These are phyloP conservation scores for Neonectria punicea DNA, from an alignment of 2,329 filamentous ascomycete genomes.

Conservation along the genomic window DNA sequence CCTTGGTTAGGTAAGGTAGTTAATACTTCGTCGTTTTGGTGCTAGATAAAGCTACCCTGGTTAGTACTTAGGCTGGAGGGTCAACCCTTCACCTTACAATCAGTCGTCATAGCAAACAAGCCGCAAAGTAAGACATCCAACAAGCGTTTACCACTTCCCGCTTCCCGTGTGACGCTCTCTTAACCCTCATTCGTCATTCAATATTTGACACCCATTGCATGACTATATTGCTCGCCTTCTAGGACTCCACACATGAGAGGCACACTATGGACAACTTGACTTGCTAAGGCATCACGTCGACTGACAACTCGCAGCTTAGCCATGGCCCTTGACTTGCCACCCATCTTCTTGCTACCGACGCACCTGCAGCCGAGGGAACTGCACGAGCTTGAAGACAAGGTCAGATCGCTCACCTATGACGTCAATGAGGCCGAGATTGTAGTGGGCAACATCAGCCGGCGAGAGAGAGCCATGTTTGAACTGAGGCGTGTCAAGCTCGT, in stretches of 20 bases:
- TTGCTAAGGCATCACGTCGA: neutral
- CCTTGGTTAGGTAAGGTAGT: no score
- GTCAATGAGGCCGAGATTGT: constrained; percentile 77
- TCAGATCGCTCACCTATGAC: constrained; percentile 76
- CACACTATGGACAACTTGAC: neutral
- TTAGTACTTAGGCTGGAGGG: neutral
- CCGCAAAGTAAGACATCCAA: neutral
- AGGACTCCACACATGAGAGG: no score
- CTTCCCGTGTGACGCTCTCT: neutral
- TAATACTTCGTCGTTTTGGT: neutral
- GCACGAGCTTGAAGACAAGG: constrained; percentile 70
- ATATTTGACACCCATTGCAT: no score
- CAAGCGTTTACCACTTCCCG: no score
- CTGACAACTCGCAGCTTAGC: neutral
- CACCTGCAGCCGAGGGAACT: constrained; percentile 74
- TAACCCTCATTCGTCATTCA: neutral
- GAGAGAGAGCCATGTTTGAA: constrained; percentile 80
- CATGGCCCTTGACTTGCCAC: constrained; percentile 58
- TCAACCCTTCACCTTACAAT: neutral
- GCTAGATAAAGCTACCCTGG: neutral
- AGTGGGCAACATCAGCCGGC: constrained; percentile 76
- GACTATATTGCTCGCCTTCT: no score
- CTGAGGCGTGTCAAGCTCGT: constrained; percentile 73
- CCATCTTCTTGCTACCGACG: constrained; percentile 78
- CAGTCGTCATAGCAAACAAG: neutral